Evolutionary conservation across 202 grass and related monocot species (phyloP), one percentile per base, ranked within the genome.

Genomic region (Zoysia matrella): DNA sequence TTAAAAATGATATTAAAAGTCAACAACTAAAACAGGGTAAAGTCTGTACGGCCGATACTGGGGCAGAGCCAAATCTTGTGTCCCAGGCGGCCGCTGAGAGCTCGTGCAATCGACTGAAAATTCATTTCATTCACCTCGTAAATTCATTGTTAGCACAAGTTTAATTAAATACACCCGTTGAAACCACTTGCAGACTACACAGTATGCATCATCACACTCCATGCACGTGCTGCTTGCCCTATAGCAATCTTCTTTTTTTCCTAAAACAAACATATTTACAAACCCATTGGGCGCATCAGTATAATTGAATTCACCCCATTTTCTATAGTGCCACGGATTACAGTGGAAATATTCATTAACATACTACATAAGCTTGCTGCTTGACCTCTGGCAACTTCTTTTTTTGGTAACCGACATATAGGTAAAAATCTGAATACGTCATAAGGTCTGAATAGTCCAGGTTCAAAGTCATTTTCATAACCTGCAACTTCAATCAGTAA

Each of bases 401-500:
- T 3, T 8, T 1, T 7, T 14, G 1, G n/a, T 56, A 56, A 51
- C 1, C 7, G 7, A 51, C 46, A 11, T 8, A 51, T 51, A 51
- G 8, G 6, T n/a, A 56, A 13, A 61, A 61, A 30, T 61, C 3
- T 30, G 58, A 30, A 61, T 22, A 18, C 10, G 18, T 61, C 18
- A 61, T n/a, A 56, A 60, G 58, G 15, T 36, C 58, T 8, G 16
- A 9, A 10, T 30, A 61, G 16, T 30, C 18, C 58, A 61, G 16
- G 16, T 18, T 30, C 58, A 7, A 40, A 55, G 2, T 36, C 41
- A 10, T 13, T 47, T 66, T 66, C 80, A 55, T 41, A 11, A 74
- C 13, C 39, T 74, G 71, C 40, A 39, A 74, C n/a, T 58, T 69
- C 1, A 75, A 43, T 83, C 52, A 69, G 63, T 50, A 50, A 68